Evolutionary conservation across 306 rosid genomes (phyloP).

Genomic region (Sicyos edulis): DNA sequence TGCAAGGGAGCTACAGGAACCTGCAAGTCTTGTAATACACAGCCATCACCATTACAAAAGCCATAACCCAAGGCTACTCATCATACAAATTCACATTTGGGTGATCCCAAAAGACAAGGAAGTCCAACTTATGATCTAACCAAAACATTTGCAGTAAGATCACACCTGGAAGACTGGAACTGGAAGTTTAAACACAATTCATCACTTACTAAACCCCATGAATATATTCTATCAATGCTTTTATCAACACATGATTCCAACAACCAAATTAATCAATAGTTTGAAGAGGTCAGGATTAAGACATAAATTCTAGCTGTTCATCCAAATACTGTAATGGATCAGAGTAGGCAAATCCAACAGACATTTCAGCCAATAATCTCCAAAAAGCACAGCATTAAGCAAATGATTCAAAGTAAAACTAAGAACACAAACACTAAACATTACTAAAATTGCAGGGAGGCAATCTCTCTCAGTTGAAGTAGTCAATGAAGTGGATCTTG

Average conservation of each 20-base stretch:
- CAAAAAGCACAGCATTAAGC: not conserved
- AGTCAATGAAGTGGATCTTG: constrained; percentile 16
- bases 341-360: not conserved
- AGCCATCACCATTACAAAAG: constrained; percentile 25
- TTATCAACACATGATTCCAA: not conserved
- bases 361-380: constrained; percentile 1
- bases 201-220: not conserved
- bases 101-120: not conserved
- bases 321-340: not conserved
- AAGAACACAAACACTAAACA: not conserved
- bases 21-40: constrained; percentile 40
- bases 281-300: not conserved
- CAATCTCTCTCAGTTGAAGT: not conserved
- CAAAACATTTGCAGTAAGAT: not conserved
- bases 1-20: constrained; percentile 76
- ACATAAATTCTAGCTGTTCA: not conserved
- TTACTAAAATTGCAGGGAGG: not conserved
- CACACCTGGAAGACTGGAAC: not conserved
- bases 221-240: not conserved
- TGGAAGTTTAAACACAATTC: too few species aligned
- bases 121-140: not conserved
- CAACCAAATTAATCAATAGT: not conserved
- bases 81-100: not conserved
- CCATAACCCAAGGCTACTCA: not conserved
- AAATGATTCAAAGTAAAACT: not conserved